A percentile compares a stretch with the other conserved stretches of the same genome.
phyloP scores from a whole-genome alignment of 208 protist genomes.

The Trypanosoma grayi region DNA sequence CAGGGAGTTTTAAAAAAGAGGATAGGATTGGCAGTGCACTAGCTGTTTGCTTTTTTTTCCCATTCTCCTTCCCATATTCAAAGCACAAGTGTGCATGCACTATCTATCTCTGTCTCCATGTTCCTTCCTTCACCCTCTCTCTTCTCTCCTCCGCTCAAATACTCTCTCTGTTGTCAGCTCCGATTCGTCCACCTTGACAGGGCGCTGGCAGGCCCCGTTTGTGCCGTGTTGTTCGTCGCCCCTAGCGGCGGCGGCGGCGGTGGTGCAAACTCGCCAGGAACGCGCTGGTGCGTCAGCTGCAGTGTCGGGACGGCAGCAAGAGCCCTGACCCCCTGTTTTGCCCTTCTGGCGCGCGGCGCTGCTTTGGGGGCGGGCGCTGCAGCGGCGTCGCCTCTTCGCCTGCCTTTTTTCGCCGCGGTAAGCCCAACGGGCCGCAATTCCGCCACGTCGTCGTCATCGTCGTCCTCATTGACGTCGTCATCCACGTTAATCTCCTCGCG shows the following conservation, averaged over 20 bases:
- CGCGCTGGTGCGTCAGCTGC: conserved; percentile 14
- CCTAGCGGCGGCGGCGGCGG: no score
- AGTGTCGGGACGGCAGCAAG: conserved; percentile 3
- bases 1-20: no score
- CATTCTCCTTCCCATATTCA: background rate
- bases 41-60: background rate
- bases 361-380: conserved; percentile 1
- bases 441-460: background rate
- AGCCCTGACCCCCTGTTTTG: conserved; percentile 1
- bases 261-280: conserved; percentile 7
- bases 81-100: no score
- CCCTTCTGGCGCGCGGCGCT: conserved; percentile 4
- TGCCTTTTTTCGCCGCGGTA: background rate
- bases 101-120: background rate
- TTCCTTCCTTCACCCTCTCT: background rate
- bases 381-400: background rate
- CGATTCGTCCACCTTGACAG: conserved; percentile 15
- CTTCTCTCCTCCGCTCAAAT: background rate
- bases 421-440: background rate
- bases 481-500: conserved; percentile 3
- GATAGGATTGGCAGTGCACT: no score
- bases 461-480: conserved; percentile 1
- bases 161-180: background rate
- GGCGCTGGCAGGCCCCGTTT: background rate
- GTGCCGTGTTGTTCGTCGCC: background rate